A percentile compares a stretch with the other conserved stretches of the same genome.
Evolutionary conservation across 1,139 yeast species (phyloP).

Genomic region (Geotrichum histeridarum): DNA sequence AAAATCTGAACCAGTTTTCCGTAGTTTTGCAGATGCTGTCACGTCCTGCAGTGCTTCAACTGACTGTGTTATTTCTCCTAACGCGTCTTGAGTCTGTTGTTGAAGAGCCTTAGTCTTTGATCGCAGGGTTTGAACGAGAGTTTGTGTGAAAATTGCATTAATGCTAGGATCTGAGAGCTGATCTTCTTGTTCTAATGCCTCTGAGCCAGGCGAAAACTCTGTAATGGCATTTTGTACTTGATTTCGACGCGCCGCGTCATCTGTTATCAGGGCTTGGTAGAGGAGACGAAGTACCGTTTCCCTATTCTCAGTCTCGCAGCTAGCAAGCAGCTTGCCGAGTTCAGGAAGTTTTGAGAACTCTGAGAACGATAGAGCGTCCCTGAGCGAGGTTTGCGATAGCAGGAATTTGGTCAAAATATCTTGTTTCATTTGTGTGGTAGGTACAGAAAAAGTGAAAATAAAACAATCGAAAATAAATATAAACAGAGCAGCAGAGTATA

Average conservation of each 20-base stretch:
- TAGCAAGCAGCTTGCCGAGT: constrained; percentile 3
- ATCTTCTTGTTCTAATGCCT: not conserved
- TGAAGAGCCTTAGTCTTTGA: constrained; percentile 3
- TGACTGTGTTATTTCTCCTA: not conserved
- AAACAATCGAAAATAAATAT: not conserved
- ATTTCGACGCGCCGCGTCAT: constrained; percentile 20
- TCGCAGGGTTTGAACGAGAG: constrained; percentile 13
- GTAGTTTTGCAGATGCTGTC: not conserved
- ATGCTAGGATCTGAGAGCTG: constrained; percentile 13
- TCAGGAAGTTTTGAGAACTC: constrained; percentile 22
- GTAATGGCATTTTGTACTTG: constrained; percentile 18
- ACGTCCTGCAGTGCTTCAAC: constrained; percentile 1
- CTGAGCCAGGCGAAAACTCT: constrained; percentile 12
- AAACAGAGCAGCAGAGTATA: not conserved
- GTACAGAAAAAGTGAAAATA: not conserved
- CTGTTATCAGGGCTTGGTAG: constrained; percentile 20
- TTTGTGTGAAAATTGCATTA: constrained; percentile 14
- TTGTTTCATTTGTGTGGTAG: constrained; percentile 13
- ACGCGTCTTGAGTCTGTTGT: constrained; percentile 2
- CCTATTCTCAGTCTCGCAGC: constrained; percentile 6
- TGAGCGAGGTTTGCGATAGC: constrained; percentile 24
- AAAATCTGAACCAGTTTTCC: not conserved
- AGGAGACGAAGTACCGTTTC: constrained; percentile 7
- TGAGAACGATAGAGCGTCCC: constrained; percentile 21
- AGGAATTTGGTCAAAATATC: constrained; percentile 23